Base-by-base conservation (phyloP, 768 basidiomycete genomes). In the Lentinula sp. region DNA sequence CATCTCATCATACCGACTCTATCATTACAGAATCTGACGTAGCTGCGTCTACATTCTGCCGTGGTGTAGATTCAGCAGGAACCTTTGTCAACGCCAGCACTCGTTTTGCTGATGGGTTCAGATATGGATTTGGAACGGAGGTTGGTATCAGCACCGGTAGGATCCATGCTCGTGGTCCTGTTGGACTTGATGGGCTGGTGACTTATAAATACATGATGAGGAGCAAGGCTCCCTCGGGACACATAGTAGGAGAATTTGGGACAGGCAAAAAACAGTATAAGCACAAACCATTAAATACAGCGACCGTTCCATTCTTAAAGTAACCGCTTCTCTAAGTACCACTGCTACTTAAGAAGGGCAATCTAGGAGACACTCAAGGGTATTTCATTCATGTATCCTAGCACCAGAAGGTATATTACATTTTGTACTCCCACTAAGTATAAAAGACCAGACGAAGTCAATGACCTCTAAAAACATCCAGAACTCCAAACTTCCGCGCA, bases 81-180 rank as follows among this genome's bases (percentile, higher is more conserved):
- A 93, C 93, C 4, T 99, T 89, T 68, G 83, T 96, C 62, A 98
- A 99, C 67, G 95, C 95, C 6, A 93, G 90, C 68, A 98, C 97
- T 9, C 83, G 97, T 40, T 98, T 99, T 70, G 89, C 95, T 0
- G 97, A 99, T 72, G 96, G 97, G 11, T 97, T 95, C 74, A 76
- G 96, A 62, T 98, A 94, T 70, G 97, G 97, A 0, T 95, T 97
- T 65, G 97, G 97, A 2, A 95, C 97, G 4, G 97, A 98, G 74
- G 96, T 99, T 0, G 97, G 97, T 8, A 97, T 99, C 68, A 91
- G 90, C 71, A 99, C 97, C 0, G 95, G 96, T 1, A 87, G 91
- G 69, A 96, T 97, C 60, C 97, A 99, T 69, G 95, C 97, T 15
- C 81, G 96, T 45, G 97, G 97, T 3, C 97, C 97, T 0, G 96